These are phyloP conservation scores for Rutidosis leptorrhynchoides DNA, from an alignment of 129 eudicot species.

Conservation along the genomic window DNA sequence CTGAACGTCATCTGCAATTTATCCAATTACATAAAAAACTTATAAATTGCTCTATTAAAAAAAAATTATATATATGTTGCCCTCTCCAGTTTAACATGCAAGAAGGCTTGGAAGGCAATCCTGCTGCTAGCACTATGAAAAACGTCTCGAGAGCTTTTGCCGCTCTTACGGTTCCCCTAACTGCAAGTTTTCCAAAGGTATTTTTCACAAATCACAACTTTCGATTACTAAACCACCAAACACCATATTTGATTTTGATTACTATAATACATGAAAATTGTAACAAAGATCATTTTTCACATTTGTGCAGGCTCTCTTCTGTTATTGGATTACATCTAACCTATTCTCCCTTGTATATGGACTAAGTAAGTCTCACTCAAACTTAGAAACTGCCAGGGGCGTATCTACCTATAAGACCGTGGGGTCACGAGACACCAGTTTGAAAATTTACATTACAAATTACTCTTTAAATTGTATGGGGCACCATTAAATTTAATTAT, in stretches of 20 bases:
- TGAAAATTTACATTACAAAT: too few species aligned
- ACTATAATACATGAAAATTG: neutral
- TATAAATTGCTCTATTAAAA: too few species aligned
- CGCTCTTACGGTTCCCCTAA: slow-evolving; percentile 67
- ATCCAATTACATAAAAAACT: too few species aligned
- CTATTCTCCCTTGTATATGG: slow-evolving; percentile 65
- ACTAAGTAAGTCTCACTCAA: slow-evolving; percentile 40
- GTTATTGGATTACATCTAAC: slow-evolving; percentile 91
- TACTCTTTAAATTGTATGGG: too few species aligned
- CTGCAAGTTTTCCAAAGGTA: slow-evolving; percentile 79
- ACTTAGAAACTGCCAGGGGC: neutral
- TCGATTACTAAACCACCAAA: neutral
- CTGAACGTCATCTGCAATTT: too few species aligned
- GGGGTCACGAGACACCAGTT: too few species aligned
- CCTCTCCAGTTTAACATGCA: slow-evolving; percentile 76
- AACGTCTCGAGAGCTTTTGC: slow-evolving; percentile 82
- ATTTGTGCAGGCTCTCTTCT: slow-evolving; percentile 71
- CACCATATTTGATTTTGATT: neutral
- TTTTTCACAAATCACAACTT: slow-evolving; percentile 13
- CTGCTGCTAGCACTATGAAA: slow-evolving; percentile 65
- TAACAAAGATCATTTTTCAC: neutral
- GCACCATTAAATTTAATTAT: too few species aligned
- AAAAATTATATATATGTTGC: too few species aligned
- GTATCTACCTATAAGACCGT: too few species aligned
- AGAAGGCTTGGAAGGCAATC: slow-evolving; percentile 88